These are phyloP conservation scores for Hypsizygus marmoreus DNA, from an alignment of 768 basidiomycete genomes.

Conservation along the genomic window DNA sequence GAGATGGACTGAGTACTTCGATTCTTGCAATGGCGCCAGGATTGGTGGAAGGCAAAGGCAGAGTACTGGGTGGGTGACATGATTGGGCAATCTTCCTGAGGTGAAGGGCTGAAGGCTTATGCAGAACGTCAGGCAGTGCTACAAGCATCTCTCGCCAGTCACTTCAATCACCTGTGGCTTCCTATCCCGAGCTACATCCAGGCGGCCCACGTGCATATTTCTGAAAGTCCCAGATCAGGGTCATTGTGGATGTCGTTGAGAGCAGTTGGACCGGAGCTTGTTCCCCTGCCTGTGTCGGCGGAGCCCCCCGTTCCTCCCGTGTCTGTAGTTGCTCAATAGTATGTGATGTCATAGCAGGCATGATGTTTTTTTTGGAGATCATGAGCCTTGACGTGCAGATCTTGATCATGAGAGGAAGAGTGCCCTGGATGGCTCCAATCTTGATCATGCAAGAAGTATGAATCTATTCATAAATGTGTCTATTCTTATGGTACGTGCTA, in stretches of 20 bases:
- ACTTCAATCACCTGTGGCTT: not conserved
- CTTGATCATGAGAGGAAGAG: too few relatives aligned
- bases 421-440: not conserved
- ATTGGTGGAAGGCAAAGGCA: conserved; percentile 16
- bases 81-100: too few relatives aligned
- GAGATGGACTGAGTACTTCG: conserved; percentile 22
- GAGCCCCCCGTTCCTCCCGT: too few relatives aligned
- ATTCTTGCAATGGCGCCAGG: conserved; percentile 17
- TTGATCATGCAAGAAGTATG: not conserved
- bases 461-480: not conserved
- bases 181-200: not conserved
- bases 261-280: too few relatives aligned
- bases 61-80: too few relatives aligned
- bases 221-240: not conserved
- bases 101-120: not conserved
- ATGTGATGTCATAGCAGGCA: too few relatives aligned
- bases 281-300: not conserved
- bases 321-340: too few relatives aligned
- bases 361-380: too few relatives aligned
- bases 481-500: not conserved
- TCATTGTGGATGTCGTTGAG: not conserved
- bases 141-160: not conserved
- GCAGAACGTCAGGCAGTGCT: conserved; percentile 1
- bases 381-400: too few relatives aligned
- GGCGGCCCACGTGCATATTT: not conserved